phyloP scores from a whole-genome alignment of 208 protist genomes.

The Trypanosoma mega region DNA sequence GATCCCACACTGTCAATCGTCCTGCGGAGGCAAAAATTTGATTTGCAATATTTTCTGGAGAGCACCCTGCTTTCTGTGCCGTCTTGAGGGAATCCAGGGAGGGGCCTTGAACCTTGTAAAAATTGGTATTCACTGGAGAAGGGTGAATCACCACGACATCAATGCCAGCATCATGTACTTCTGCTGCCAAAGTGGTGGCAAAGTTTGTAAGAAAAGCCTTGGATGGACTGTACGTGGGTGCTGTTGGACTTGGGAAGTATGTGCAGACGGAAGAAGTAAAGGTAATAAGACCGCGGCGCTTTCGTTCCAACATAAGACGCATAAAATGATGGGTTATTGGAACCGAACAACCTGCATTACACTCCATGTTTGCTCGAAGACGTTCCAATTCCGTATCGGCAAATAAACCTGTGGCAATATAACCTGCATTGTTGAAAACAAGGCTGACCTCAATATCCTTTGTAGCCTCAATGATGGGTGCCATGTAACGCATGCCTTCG shows the following conservation, averaged over 20 bases:
- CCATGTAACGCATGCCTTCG: constrained; percentile 72
- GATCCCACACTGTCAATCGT: constrained; percentile 84
- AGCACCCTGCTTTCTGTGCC: constrained; percentile 65
- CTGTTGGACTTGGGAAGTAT: constrained; percentile 85
- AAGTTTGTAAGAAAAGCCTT: constrained; percentile 93
- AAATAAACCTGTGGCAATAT: constrained; percentile 91
- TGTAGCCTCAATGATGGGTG: constrained; percentile 60
- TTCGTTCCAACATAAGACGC: constrained; percentile 79
- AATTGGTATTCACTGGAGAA: constrained; percentile 88
- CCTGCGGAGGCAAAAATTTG: constrained; percentile 84
- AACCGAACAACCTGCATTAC: constrained; percentile 87
- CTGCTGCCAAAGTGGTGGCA: constrained; percentile 69
- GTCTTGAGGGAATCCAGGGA: constrained; percentile 65
- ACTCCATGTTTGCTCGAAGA: constrained; percentile 85
- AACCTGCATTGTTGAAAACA: constrained; percentile 95
- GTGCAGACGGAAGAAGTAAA: constrained; percentile 85
- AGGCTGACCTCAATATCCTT: constrained; percentile 72
- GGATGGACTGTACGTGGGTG: constrained; percentile 88
- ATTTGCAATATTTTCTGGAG: constrained; percentile 77
- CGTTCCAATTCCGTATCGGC: constrained; percentile 77
- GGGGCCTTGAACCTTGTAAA: constrained; percentile 88
- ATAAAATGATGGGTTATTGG: constrained; percentile 91
- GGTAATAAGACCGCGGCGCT: constrained; percentile 79
- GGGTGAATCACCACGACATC: constrained; percentile 88
- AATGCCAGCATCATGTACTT: constrained; percentile 82